Percentiles rank a stretch among this genome's conserved stretches.
Conservation (phyloP, 176 grass and related monocot genomes). For the Cenchrus purpureus region DNA sequence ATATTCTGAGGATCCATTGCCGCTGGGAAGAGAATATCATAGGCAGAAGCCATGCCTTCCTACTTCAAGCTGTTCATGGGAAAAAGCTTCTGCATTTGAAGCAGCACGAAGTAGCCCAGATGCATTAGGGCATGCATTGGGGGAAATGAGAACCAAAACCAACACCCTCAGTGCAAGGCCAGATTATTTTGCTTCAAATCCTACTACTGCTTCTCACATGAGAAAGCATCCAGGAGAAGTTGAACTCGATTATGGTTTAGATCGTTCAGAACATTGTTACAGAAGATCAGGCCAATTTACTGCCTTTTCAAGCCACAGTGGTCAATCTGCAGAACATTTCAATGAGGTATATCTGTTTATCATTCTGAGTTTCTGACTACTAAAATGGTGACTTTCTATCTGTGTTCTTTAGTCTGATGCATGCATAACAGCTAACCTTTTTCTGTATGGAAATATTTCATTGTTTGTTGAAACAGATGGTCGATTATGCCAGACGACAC, state of each 20-base stretch:
- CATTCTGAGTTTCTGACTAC: conserved; percentile 12
- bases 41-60: conserved; percentile 29
- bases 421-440: conserved; percentile 1
- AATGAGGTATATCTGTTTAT: conserved; percentile 31
- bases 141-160: conserved; percentile 24
- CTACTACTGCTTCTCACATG: conserved; percentile 26
- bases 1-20: conserved; percentile 40
- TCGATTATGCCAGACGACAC: conserved; percentile 14
- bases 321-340: conserved; percentile 6
- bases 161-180: conserved; percentile 17
- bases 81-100: conserved; percentile 32
- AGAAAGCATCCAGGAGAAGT: conserved; percentile 35
- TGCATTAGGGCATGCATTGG: conserved; percentile 16
- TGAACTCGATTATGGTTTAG: conserved; percentile 37
- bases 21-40: conserved; percentile 38
- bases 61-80: conserved; percentile 39
- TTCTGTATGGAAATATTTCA: background rate
- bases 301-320: conserved; percentile 15
- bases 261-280: conserved; percentile 12
- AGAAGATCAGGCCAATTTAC: conserved; percentile 29
- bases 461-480: conserved; percentile 40
- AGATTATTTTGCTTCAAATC: conserved; percentile 25
- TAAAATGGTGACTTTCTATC: background rate
- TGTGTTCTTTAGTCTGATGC: background rate
- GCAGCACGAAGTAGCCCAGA: conserved; percentile 29